Evolutionary conservation across 257 asterid species (phyloP).

Genomic region (Fraxinus americana): DNA sequence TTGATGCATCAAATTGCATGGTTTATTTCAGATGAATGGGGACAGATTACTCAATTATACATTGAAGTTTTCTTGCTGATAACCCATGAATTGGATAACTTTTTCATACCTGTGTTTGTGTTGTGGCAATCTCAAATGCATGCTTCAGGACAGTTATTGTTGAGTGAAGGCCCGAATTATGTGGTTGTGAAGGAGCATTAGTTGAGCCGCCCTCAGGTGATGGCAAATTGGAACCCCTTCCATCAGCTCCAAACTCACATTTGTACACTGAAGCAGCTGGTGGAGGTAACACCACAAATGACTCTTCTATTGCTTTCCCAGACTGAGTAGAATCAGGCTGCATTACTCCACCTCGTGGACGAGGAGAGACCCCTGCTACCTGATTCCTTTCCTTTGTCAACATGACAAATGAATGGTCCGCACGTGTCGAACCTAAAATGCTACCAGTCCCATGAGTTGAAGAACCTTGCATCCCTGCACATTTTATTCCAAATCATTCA

Average conservation of each 20-base stretch:
- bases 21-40: slow-evolving; percentile 3
- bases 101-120: slow-evolving; percentile 67
- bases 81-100: slow-evolving; percentile 15
- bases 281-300: slow-evolving; percentile 95
- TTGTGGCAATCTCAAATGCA: slow-evolving; percentile 90
- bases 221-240: slow-evolving; percentile 57
- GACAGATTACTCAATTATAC: background rate
- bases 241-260: slow-evolving; percentile 72
- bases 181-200: slow-evolving; percentile 54
- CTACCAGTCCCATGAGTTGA: slow-evolving; percentile 63
- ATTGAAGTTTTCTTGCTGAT: slow-evolving; percentile 3
- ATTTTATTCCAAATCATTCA: slow-evolving; percentile 28
- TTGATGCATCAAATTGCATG: background rate
- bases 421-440: slow-evolving; percentile 64
- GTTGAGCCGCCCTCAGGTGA: slow-evolving; percentile 58
- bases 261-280: slow-evolving; percentile 97
- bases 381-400: slow-evolving; percentile 84
- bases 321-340: slow-evolving; percentile 64
- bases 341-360: slow-evolving; percentile 60
- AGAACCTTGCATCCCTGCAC: slow-evolving; percentile 82
- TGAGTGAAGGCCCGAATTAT: slow-evolving; percentile 84
- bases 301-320: slow-evolving; percentile 90
- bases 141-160: slow-evolving; percentile 87
- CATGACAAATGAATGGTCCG: slow-evolving; percentile 89
- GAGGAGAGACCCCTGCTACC: slow-evolving; percentile 65